Base-by-base conservation (phyloP, 306 rosid species). In the Glycyrrhiza uralensis region DNA sequence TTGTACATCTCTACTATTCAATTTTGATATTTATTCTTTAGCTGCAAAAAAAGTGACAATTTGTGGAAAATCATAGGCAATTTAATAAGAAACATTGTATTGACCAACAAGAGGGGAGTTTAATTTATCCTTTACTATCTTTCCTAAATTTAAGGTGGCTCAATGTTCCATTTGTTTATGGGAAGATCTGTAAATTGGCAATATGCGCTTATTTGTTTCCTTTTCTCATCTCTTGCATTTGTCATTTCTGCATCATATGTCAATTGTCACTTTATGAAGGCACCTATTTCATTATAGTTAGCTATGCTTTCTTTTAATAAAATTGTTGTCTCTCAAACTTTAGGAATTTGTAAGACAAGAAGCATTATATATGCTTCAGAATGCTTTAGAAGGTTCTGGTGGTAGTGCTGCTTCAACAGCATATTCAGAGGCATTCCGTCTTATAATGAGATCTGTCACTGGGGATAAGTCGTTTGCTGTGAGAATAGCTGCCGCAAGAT, bases 401-500 rank as follows among this genome's bases (percentile, higher is more conserved):
- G 98, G 99, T 56, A 79, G 76, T 66, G 97, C 92, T 50, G 85
- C 91, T 74, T 79, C 95, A 83, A 66, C 96, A 81, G 99, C 96
- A 28, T 94, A 91, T 72, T 61, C 92, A 3, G 99, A 91, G 82
- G 96, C 97, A 62, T 94, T 76, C 68, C 99, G 97, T 73, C 84
- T 94, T 73, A 86, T 91, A 73, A 84, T 81, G 83, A 89, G 90
- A 75, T 84, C 84, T 76, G 88, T 92, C 22, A 69, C 88, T 52
- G 95, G 87, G 76, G 99, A 94, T 82, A 94, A 91, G 83, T 91
- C 96, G 23, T 91, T 89, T 86, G 82, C 90, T 39, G 97, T 91
- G 67, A 91, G 97, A 89, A 91, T 94, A 73, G 96, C 97, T 60
- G 96, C 99, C 42, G 97, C 96, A 52, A 87, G 99, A 87, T 94